A percentile compares a stretch with the other conserved stretches of the same genome.
Conservation (phyloP, 176 grass and related monocot species). For the Carex littledalei region DNA sequence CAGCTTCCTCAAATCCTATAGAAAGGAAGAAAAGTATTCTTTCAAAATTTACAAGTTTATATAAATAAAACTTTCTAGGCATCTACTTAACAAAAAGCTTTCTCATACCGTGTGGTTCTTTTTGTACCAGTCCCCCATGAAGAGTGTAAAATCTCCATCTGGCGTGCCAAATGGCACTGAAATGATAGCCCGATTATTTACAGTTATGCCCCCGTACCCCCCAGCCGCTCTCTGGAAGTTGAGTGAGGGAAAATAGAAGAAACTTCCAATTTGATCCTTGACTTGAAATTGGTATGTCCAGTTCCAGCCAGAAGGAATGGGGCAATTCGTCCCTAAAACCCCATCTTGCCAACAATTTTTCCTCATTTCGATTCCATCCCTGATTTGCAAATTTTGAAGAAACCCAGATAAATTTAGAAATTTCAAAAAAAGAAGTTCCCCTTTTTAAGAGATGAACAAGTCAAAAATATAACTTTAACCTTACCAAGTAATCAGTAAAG, state of each 20-base stretch:
- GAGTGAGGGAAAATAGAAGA: slow-evolving; percentile 95
- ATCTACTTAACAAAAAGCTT: neutral
- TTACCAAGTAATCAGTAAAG: slow-evolving; percentile 75
- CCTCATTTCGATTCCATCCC: slow-evolving; percentile 79
- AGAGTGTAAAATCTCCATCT: slow-evolving; percentile 61
- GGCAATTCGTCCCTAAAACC: slow-evolving; percentile 81
- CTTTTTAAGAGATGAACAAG: neutral
- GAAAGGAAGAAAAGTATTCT: neutral
- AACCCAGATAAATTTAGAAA: neutral
- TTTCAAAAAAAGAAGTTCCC: neutral
- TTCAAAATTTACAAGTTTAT: neutral
- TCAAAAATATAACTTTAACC: neutral
- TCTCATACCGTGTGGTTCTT: slow-evolving; percentile 60
- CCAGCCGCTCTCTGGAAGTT: slow-evolving; percentile 65
- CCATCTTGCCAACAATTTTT: slow-evolving; percentile 90
- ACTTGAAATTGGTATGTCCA: slow-evolving; percentile 98
- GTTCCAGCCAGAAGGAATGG: slow-evolving; percentile 82
- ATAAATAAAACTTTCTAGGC: neutral
- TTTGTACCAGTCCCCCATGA: slow-evolving; percentile 94
- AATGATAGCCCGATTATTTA: slow-evolving; percentile 68
- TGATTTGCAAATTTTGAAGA: slow-evolving; percentile 4
- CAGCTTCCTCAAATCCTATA: slow-evolving; percentile 63
- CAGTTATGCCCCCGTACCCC: slow-evolving; percentile 73
- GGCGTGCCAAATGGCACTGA: slow-evolving; percentile 69
- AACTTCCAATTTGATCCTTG: slow-evolving; percentile 97